Evolutionary conservation across 495 filamentous ascomycete genomes (phyloP).

Genomic region (Umbilicaria muhlenbergii): DNA sequence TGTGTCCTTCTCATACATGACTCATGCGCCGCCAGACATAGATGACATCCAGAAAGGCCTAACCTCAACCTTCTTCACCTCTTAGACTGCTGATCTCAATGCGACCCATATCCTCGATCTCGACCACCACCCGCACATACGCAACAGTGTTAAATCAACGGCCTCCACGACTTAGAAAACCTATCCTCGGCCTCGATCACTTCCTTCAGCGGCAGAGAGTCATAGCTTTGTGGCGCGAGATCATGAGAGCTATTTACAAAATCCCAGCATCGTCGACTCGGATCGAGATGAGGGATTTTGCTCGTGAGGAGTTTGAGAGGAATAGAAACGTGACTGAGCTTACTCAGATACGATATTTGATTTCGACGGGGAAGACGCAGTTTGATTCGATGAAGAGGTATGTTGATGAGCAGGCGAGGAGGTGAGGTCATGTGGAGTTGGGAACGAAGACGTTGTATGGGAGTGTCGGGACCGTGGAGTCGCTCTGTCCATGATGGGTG

Average conservation of each 20-base stretch:
- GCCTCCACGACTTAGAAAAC: neutral
- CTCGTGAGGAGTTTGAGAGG: slow-evolving; percentile 60
- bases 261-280: slow-evolving; percentile 33
- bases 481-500: no score
- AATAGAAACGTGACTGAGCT: slow-evolving; percentile 55
- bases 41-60: no score
- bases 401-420: slow-evolving; percentile 28
- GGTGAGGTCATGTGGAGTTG: no score
- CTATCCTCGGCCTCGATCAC: slow-evolving; percentile 9
- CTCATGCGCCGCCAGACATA: no score
- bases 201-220: slow-evolving; percentile 14
- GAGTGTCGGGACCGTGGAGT: no score
- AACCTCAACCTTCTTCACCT: no score
- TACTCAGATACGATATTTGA: slow-evolving; percentile 42
- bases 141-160: neutral
- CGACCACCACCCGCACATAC: neutral
- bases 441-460: no score
- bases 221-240: slow-evolving; percentile 11
- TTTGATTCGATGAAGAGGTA: slow-evolving; percentile 44
- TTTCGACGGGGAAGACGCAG: slow-evolving; percentile 44
- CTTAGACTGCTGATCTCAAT: no score
- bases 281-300: slow-evolving; percentile 54
- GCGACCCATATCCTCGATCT: no score
- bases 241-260: slow-evolving; percentile 11
- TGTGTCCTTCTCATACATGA: no score